Percentiles rank a stretch among this genome's conserved stretches.
phyloP scores from a whole-genome alignment of 495 filamentous ascomycete genomes.

The Neurospora sp. region DNA sequence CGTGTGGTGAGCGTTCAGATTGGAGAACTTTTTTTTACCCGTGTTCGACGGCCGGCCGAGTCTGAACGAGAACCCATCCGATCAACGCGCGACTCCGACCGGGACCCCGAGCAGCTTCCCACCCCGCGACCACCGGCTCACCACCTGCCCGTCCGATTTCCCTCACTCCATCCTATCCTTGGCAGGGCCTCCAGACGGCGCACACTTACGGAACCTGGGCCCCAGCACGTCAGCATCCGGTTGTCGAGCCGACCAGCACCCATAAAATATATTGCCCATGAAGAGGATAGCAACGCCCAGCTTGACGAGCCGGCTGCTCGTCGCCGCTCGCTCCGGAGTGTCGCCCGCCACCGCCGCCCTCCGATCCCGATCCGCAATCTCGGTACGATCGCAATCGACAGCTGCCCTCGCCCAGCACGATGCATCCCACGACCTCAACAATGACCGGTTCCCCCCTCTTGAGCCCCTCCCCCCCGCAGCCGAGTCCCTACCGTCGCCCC shows the following conservation, averaged over 20 bases:
- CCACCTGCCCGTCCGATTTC: slow-evolving; percentile 3
- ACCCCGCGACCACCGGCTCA: background rate
- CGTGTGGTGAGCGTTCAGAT: slow-evolving; percentile 8
- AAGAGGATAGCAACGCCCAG: slow-evolving; percentile 32
- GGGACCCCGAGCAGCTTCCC: background rate
- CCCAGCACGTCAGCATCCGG: background rate
- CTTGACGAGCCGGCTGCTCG: slow-evolving; percentile 28
- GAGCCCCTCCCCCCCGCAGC: slow-evolving; percentile 15
- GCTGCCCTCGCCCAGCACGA: slow-evolving; percentile 10
- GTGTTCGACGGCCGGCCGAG: slow-evolving; percentile 11
- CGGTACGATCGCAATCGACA: slow-evolving; percentile 14
- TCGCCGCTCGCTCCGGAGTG: slow-evolving; percentile 18
- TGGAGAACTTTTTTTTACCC: slow-evolving; percentile 25
- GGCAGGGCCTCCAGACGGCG: background rate
- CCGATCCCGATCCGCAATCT: slow-evolving; percentile 13
- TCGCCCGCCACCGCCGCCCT: slow-evolving; percentile 29
- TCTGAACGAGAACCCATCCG: background rate
- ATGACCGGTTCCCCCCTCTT: slow-evolving; percentile 16
- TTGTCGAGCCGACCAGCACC: background rate
- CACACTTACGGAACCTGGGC: background rate
- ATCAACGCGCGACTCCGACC: background rate
- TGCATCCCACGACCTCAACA: slow-evolving; percentile 9
- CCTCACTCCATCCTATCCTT: background rate
- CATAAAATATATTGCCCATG: slow-evolving; percentile 14
- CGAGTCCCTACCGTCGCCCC: slow-evolving; percentile 49